Base-by-base conservation (phyloP, 2,329 filamentous ascomycete species). In the Ophioceras dolichostomum region DNA sequence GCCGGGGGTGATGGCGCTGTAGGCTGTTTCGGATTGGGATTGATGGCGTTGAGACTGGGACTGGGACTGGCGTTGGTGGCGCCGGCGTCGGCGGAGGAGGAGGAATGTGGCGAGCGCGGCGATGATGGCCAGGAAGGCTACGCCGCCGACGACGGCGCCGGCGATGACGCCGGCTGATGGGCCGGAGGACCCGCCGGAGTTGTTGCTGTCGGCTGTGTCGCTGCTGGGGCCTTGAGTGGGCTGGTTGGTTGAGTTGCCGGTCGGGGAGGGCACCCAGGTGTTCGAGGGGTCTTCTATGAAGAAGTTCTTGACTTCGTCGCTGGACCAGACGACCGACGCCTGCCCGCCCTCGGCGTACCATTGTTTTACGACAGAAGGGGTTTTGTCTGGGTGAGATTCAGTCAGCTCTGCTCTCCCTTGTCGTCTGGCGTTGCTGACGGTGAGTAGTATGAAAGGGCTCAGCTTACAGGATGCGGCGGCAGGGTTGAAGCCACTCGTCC, bases 401-500 rank as follows among this genome's bases (percentile, higher is more conserved):
- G n/a, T n/a, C n/a, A n/a, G n/a, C n/a, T n/a, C n/a, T n/a, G n/a
- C n/a, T n/a, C n/a, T n/a, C n/a, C n/a, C n/a, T n/a, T n/a, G n/a
- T n/a, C n/a, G n/a, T n/a, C n/a, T n/a, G n/a, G n/a, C n/a, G n/a
- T n/a, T n/a, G n/a, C n/a, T n/a, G n/a, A n/a, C n/a, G n/a, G n/a
- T n/a, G n/a, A n/a, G n/a, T n/a, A n/a, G n/a, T n/a, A n/a, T n/a
- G n/a, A n/a, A n/a, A n/a, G n/a, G n/a, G n/a, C n/a, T n/a, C n/a
- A n/a, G n/a, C n/a, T n/a, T n/a, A n/a, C n/a, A n/a, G 7, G 42
- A 37, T 3, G 39, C 40, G 4, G 56, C 58, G 7, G 51, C 38
- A 0, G 57, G 49, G 17, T 61, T 48, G 41, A 58, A 64, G 3
- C 46, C 42, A 32, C 50, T 42, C 4, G 37, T 47, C 60, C 61